Evolutionary conservation across 805 yeast species (phyloP).

Genomic region (Saturnispora halmiae): DNA sequence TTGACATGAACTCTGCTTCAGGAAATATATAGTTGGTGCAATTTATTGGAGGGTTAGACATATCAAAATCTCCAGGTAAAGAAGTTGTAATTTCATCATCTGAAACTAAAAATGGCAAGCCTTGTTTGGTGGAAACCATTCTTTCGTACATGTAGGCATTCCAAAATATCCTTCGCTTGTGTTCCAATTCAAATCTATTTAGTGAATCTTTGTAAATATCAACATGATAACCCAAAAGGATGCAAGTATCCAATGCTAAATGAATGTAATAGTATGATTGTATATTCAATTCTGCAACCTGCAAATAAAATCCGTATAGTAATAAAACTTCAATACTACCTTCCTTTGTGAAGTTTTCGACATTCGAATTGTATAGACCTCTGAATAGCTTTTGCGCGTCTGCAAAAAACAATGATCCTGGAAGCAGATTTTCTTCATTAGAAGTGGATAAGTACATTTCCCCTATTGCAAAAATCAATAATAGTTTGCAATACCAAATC

Average conservation of each 20-base stretch:
- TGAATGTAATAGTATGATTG: constrained; percentile 78
- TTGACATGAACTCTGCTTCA: constrained; percentile 65
- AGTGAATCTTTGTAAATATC: constrained; percentile 62
- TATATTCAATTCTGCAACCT: constrained; percentile 77
- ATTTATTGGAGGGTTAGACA: constrained; percentile 51
- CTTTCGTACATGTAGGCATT: constrained; percentile 40
- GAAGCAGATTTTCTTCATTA: constrained; percentile 44
- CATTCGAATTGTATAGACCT: constrained; percentile 68
- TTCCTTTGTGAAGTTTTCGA: constrained; percentile 67
- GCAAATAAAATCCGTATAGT: constrained; percentile 68
- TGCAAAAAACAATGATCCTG: constrained; percentile 71
- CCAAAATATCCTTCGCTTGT: constrained; percentile 34
- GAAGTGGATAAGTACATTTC: constrained; percentile 75
- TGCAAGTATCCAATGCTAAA: constrained; percentile 60
- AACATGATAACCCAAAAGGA: constrained; percentile 72
- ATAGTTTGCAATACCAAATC: constrained; percentile 71
- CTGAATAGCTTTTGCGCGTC: constrained; percentile 75
- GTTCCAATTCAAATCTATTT: constrained; percentile 46
- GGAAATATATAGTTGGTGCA: constrained; percentile 65
- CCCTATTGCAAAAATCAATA: constrained; percentile 68
- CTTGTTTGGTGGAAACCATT: constrained; percentile 77
- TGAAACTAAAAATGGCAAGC: constrained; percentile 67
- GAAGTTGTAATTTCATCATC: constrained; percentile 77
- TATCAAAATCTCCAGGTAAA: constrained; percentile 63
- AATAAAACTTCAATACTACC: constrained; percentile 73